Evolutionary conservation across 2,329 filamentous ascomycete species (phyloP), one percentile per base, ranked within the genome.

Genomic region (Penicillium decumbens): DNA sequence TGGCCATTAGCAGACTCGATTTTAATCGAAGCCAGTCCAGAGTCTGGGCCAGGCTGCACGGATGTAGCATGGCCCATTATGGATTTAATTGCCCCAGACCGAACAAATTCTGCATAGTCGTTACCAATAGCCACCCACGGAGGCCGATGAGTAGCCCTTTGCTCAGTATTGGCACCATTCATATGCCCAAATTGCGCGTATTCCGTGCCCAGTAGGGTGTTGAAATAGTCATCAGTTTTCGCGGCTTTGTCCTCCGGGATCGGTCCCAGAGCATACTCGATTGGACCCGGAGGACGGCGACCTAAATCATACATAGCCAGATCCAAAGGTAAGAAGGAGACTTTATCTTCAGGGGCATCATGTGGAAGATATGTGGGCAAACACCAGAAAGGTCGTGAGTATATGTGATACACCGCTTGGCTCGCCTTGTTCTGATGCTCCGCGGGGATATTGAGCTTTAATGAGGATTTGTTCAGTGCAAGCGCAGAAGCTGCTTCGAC

Each of bases 401-500:
- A 74, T 8, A 92, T 68, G 65, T 95, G 86, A 43, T 87, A 80
- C 7, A 93, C 74, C 2, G 75, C 78, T 6, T 25, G 50, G 1
- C 42, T 7, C 33, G 25, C n/a, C 18, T 35, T 6, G 18, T 28
- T 8, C 37, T 40, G 7, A 4, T 6, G 23, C 28, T 20, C 18
- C 2, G 12, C 10, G 8, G 28, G 23, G 4, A 15, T 4, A 9
- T 13, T 38, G 9, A 41, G n/a, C 6, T 28, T 67, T 2, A 79
- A 78, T 5, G 82, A 82, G 0, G 88, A 91, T 1, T 92, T 67
- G 54, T 90, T 82, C 4, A 82, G 76, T 9, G 87, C 87, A 43
- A 91, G 80, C 1, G 84, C 83, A 8, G 82, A 84, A 0, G 88
- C 85, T 42, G 85, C 85, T 71, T 95, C 89, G 4, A 87, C 80